These are phyloP conservation scores for Plasmodium inui DNA, from an alignment of 169 alveolate species.

Conservation along the genomic window DNA sequence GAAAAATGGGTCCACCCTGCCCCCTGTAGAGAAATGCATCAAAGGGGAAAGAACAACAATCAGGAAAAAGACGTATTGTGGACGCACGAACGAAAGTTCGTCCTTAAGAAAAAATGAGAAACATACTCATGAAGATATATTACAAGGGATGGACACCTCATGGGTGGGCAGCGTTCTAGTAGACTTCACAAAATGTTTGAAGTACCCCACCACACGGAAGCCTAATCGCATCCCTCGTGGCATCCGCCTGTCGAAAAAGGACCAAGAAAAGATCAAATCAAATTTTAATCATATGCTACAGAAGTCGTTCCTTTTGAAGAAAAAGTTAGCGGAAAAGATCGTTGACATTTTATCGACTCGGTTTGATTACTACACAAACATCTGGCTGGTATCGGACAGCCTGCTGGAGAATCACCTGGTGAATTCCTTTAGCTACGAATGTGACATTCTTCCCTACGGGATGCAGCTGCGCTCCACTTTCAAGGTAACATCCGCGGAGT, in stretches of 20 bases:
- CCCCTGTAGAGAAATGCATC: not conserved
- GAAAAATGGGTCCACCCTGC: not conserved
- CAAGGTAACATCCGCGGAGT: not conserved
- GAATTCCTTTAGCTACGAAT: conserved; percentile 28
- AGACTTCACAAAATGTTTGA: conserved; percentile 1
- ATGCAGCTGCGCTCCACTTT: conserved; percentile 31
- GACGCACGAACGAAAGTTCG: not conserved
- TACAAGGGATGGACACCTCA: not conserved
- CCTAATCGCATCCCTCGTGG: not conserved
- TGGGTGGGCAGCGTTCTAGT: not conserved
- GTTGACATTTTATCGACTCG: conserved; percentile 31
- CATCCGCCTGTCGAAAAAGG: not conserved
- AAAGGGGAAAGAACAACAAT: not conserved
- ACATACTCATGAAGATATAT: not conserved
- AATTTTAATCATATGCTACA: conserved; percentile 17
- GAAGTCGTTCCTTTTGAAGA: conserved; percentile 8
- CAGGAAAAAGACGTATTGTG: not conserved
- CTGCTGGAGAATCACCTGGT: conserved; percentile 10
- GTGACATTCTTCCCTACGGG: conserved; percentile 47
- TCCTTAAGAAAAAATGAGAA: not conserved
- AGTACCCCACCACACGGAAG: not conserved
- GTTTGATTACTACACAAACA: conserved; percentile 29
- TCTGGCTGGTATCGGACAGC: conserved; percentile 42
- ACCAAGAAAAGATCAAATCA: not conserved
- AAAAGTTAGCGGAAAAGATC: conserved; percentile 15